These are phyloP conservation scores for Lagerstroemia speciosa DNA, from an alignment of 345 rosid genomes.

Conservation along the genomic window DNA sequence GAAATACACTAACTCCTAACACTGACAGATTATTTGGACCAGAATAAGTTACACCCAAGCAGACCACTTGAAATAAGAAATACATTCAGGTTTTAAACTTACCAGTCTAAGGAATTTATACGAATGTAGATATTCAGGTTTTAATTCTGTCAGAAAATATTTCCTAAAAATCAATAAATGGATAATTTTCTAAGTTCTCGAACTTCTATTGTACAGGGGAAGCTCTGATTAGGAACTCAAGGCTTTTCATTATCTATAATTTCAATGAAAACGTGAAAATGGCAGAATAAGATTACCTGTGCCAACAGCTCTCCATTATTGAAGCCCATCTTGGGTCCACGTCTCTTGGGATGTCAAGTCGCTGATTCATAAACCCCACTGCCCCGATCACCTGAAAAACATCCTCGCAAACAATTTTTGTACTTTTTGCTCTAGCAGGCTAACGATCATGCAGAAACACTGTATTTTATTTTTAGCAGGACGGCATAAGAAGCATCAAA, in stretches of 20 bases:
- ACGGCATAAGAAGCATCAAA: background rate
- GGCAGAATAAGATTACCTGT: slow-evolving; percentile 34
- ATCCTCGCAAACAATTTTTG: slow-evolving; percentile 10
- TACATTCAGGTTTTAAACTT: no score
- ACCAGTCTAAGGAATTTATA: background rate
- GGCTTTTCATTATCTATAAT: no score
- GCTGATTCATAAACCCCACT: slow-evolving; percentile 95
- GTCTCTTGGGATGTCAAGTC: slow-evolving; percentile 74
- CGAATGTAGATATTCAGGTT: background rate
- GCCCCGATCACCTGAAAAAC: slow-evolving; percentile 84
- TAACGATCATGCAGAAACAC: background rate
- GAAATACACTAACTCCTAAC: background rate
- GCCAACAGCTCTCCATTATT: slow-evolving; percentile 87
- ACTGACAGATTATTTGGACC: background rate
- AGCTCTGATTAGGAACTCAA: background rate
- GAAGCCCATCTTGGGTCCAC: slow-evolving; percentile 78
- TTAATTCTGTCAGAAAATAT: background rate
- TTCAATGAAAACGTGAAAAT: background rate
- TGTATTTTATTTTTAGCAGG: background rate
- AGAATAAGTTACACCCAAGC: no score
- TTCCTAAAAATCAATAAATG: background rate
- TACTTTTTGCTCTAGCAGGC: background rate
- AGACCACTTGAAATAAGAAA: no score
- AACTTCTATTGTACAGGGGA: no score
- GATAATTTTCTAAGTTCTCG: no score